Percentiles rank a stretch among this genome's conserved stretches.
Conservation (phyloP, 306 rosid species). For the Cicer bijugum region DNA sequence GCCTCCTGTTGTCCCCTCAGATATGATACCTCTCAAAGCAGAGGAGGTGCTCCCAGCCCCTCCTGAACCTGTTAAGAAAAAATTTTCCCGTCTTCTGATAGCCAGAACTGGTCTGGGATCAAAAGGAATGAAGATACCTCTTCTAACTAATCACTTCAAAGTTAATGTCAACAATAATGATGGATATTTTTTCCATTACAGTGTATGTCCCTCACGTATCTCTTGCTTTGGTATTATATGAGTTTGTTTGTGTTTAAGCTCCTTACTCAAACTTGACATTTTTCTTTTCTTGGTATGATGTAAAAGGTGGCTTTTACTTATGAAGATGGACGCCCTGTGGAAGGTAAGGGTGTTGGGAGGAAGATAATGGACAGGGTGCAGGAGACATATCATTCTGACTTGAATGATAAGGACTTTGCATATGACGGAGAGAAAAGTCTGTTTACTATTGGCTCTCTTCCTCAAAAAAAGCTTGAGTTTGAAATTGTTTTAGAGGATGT, state of each 20-base stretch:
- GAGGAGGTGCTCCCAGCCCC: slow-evolving; percentile 42
- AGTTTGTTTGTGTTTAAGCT: not conserved
- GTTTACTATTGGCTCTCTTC: slow-evolving; percentile 89
- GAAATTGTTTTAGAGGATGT: slow-evolving; percentile 76
- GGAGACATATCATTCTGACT: slow-evolving; percentile 71
- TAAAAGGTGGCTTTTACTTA: slow-evolving; percentile 67
- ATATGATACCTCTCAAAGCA: slow-evolving; percentile 65
- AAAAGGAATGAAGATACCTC: slow-evolving; percentile 66
- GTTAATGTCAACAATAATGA: slow-evolving; percentile 65
- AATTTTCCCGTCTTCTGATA: slow-evolving; percentile 59
- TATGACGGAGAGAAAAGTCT: slow-evolving; percentile 93
- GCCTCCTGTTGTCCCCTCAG: slow-evolving; percentile 75
- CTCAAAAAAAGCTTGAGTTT: slow-evolving; percentile 81
- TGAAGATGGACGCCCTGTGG: slow-evolving; percentile 93
- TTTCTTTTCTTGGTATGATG: slow-evolving; percentile 33
- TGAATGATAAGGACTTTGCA: slow-evolving; percentile 82
- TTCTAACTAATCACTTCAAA: slow-evolving; percentile 80
- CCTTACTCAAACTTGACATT: not conserved
- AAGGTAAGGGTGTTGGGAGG: slow-evolving; percentile 87
- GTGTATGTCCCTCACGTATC: slow-evolving; percentile 56
- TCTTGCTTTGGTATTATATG: not conserved
- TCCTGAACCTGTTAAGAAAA: slow-evolving; percentile 66
- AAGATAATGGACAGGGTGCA: slow-evolving; percentile 76
- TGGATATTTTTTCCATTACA: slow-evolving; percentile 80
- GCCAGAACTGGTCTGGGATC: slow-evolving; percentile 72